phyloP scores from a whole-genome alignment of 441 rosid species.

The Melastoma candidum region DNA sequence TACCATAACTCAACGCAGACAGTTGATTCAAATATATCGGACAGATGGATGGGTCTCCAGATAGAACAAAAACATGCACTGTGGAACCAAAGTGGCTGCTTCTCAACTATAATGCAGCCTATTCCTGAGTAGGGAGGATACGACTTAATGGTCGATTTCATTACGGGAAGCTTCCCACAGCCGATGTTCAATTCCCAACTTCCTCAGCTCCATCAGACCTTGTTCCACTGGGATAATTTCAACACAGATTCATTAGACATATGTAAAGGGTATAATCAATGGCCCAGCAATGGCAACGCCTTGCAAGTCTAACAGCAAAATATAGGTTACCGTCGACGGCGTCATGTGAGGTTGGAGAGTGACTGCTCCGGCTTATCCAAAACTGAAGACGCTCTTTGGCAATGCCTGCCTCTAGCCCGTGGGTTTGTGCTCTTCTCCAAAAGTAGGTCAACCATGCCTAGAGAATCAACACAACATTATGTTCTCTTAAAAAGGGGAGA shows the following conservation, averaged over 20 bases:
- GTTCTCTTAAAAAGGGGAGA: no score
- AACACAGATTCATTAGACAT: no score
- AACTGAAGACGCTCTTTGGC: slow-evolving; percentile 52
- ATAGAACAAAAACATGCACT: no score
- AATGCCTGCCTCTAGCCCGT: slow-evolving; percentile 44
- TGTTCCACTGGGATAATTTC: slow-evolving; percentile 3
- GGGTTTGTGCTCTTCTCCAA: slow-evolving; percentile 65
- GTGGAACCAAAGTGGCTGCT: no score
- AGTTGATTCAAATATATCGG: no score
- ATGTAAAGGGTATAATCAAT: no score
- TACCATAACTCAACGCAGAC: no score
- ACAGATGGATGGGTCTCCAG: no score
- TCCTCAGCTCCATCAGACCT: slow-evolving; percentile 11
- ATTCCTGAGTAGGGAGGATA: background rate
- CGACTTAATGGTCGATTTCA: slow-evolving; percentile 2
- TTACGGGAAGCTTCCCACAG: slow-evolving; percentile 12
- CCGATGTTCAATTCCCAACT: slow-evolving; percentile 10
- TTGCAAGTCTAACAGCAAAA: background rate
- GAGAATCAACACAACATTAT: no score
- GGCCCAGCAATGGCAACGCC: no score
- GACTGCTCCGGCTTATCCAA: slow-evolving; percentile 59
- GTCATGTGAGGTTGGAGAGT: slow-evolving; percentile 59
- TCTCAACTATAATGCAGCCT: no score
- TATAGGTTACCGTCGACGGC: slow-evolving; percentile 42
- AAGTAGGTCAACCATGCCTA: slow-evolving; percentile 81